Conservation (phyloP, 805 yeast genomes). For the Metschnikowia rubicola region DNA sequence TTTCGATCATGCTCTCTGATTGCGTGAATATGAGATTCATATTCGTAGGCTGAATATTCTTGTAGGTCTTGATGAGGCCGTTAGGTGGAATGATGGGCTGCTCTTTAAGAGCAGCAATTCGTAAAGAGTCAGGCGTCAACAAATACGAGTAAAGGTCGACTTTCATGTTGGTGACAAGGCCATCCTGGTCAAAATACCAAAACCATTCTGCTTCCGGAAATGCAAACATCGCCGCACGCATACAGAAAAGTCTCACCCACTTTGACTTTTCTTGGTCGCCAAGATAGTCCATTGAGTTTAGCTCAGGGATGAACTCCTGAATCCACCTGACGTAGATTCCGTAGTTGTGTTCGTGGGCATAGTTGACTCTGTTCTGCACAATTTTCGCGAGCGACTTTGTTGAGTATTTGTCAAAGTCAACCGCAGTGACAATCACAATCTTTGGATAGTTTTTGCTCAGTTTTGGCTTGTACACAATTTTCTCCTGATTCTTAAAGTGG, state of each 20-base stretch:
- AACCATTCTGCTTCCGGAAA: slow-evolving; percentile 89
- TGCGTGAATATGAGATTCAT: slow-evolving; percentile 68
- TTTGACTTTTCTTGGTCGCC: slow-evolving; percentile 41
- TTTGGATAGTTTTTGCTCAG: slow-evolving; percentile 49
- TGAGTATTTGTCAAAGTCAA: slow-evolving; percentile 69
- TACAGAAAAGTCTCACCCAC: slow-evolving; percentile 62
- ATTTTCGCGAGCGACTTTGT: slow-evolving; percentile 58
- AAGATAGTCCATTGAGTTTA: slow-evolving; percentile 43
- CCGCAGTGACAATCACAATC: slow-evolving; percentile 70
- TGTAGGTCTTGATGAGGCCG: slow-evolving; percentile 67
- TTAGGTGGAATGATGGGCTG: slow-evolving; percentile 70
- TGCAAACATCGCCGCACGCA: slow-evolving; percentile 89
- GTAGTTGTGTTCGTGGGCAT: slow-evolving; percentile 75
- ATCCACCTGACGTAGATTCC: slow-evolving; percentile 83
- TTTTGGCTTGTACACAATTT: slow-evolving; percentile 45
- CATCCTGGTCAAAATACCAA: slow-evolving; percentile 81
- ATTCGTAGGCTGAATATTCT: slow-evolving; percentile 50
- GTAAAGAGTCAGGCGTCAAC: slow-evolving; percentile 57
- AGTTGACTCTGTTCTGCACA: slow-evolving; percentile 84
- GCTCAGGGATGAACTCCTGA: slow-evolving; percentile 72
- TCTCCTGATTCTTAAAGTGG: slow-evolving; percentile 64
- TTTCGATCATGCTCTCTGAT: slow-evolving; percentile 57
- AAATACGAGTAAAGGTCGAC: slow-evolving; percentile 59
- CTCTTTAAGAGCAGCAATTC: slow-evolving; percentile 61
- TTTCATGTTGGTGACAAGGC: slow-evolving; percentile 69